A percentile compares a stretch with the other conserved stretches of the same genome.
phyloP scores from a whole-genome alignment of 1,284 basidiomycete species.

The Lignosus rhinocerotis region DNA sequence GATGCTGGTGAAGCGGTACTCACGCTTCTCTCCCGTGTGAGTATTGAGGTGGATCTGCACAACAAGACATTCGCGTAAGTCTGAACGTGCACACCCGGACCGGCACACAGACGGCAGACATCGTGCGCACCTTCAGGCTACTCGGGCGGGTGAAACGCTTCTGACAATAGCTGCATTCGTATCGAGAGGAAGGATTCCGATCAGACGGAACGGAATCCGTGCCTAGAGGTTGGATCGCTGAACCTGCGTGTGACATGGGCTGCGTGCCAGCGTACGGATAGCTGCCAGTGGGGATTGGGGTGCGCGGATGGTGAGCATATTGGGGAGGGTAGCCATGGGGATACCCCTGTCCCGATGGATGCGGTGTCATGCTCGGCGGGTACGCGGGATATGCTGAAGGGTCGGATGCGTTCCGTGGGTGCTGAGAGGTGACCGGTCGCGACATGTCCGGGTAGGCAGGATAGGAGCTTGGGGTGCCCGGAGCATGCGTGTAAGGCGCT shows the following conservation, averaged over 20 bases:
- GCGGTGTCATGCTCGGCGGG: slow-evolving; percentile 10
- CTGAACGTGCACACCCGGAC: slow-evolving; percentile 13
- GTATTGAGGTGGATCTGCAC: slow-evolving; percentile 79
- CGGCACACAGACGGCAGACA: background rate
- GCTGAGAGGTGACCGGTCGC: slow-evolving; percentile 10
- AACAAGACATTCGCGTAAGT: slow-evolving; percentile 2
- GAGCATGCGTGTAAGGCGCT: slow-evolving; percentile 10
- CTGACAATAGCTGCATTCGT: slow-evolving; percentile 76
- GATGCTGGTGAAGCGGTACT: slow-evolving; percentile 34
- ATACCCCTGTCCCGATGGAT: slow-evolving; percentile 13
- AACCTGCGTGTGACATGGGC: slow-evolving; percentile 21
- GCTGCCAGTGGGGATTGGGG: slow-evolving; percentile 29
- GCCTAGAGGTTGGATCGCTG: slow-evolving; percentile 16
- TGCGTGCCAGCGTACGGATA: slow-evolving; percentile 34
- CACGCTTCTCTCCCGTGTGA: slow-evolving; percentile 84
- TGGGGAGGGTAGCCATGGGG: slow-evolving; percentile 20
- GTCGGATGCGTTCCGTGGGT: slow-evolving; percentile 24
- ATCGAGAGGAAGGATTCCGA: slow-evolving; percentile 47
- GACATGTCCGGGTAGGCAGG: slow-evolving; percentile 23
- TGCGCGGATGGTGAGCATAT: slow-evolving; percentile 25
- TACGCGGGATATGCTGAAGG: slow-evolving; percentile 18
- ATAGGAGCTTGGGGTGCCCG: slow-evolving; percentile 20
- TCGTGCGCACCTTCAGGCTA: slow-evolving; percentile 64
- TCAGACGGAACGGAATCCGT: slow-evolving; percentile 27
- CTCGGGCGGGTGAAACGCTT: slow-evolving; percentile 82